These are phyloP conservation scores for Didymella sp. DNA, from an alignment of 2,329 filamentous ascomycete genomes.

Conservation along the genomic window DNA sequence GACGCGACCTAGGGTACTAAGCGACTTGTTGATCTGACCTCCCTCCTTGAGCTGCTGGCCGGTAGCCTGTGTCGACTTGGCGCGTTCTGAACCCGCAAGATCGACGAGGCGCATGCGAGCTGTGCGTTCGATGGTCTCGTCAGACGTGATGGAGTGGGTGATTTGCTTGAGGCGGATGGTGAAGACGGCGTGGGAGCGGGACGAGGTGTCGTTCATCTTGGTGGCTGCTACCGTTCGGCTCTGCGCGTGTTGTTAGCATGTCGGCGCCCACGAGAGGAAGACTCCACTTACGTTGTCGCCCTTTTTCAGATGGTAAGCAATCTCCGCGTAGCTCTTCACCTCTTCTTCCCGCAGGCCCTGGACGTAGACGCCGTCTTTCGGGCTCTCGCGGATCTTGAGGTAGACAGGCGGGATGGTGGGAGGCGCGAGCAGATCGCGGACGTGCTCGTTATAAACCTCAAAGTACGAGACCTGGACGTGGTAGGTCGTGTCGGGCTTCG, in stretches of 20 bases:
- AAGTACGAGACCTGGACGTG: slow-evolving; percentile 98
- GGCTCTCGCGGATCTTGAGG: slow-evolving; percentile 95
- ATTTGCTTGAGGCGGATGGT: slow-evolving; percentile 99
- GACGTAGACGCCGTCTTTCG: slow-evolving; percentile 93
- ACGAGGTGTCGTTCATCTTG: slow-evolving; percentile 99
- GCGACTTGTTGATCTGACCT: slow-evolving; percentile 98
- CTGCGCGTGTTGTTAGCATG: slow-evolving; percentile 24
- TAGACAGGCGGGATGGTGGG: slow-evolving; percentile 83
- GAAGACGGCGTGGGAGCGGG: slow-evolving; percentile 95
- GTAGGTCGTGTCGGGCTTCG: slow-evolving; percentile 92
- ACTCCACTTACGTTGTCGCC: slow-evolving; percentile 67
- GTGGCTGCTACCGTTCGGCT: slow-evolving; percentile 91
- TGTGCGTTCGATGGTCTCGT: slow-evolving; percentile 94
- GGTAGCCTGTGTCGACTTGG: slow-evolving; percentile 94
- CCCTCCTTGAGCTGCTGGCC: slow-evolving; percentile 90
- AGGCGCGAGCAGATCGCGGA: slow-evolving; percentile 88
- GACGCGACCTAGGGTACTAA: slow-evolving; percentile 92
- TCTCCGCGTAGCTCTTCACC: slow-evolving; percentile 84
- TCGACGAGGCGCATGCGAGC: slow-evolving; percentile 95
- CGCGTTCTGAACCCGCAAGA: slow-evolving; percentile 91
- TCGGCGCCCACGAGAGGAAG: neutral
- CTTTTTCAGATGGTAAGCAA: slow-evolving; percentile 87
- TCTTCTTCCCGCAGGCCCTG: slow-evolving; percentile 95
- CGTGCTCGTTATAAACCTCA: slow-evolving; percentile 99
- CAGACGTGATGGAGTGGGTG: slow-evolving; percentile 94